A percentile compares a stretch with the other conserved stretches of the same genome.
phyloP scores from a whole-genome alignment of 305 asterid genomes.

The Vinca major region DNA sequence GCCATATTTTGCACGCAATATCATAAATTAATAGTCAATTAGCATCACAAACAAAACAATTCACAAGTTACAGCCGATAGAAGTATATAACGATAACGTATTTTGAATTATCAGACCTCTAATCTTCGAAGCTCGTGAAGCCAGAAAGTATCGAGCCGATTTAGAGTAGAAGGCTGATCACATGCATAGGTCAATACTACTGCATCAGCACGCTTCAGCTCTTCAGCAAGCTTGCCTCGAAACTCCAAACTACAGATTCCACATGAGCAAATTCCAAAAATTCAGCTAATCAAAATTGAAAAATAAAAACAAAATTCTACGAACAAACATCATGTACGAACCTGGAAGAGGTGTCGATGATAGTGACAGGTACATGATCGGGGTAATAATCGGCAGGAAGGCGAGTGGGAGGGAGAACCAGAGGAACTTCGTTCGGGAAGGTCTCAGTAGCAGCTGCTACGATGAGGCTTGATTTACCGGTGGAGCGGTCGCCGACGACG shows the following conservation, averaged over 20 bases:
- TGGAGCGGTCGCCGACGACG: constrained; percentile 88
- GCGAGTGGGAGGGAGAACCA: constrained; percentile 86
- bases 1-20: no score
- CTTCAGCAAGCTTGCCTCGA: constrained; percentile 86
- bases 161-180: constrained; percentile 76
- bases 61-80: no score
- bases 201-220: constrained; percentile 89
- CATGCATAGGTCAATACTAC: constrained; percentile 92
- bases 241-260: constrained; percentile 69
- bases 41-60: no score
- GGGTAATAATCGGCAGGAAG: constrained; percentile 92
- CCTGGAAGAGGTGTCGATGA: constrained; percentile 93
- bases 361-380: constrained; percentile 64
- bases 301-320: not conserved
- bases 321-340: constrained; percentile 8
- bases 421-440: constrained; percentile 72
- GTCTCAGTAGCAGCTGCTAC: constrained; percentile 79
- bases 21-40: no score
- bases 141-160: constrained; percentile 88
- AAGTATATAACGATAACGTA: not conserved
- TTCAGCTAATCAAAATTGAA: not conserved
- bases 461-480: constrained; percentile 93
- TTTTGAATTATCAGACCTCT: constrained; percentile 40
- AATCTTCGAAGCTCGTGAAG: constrained; percentile 84
- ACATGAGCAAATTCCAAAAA: constrained; percentile 4